phyloP scores from a whole-genome alignment of 2,329 filamentous ascomycete species.

The Talaromyces sp. region DNA sequence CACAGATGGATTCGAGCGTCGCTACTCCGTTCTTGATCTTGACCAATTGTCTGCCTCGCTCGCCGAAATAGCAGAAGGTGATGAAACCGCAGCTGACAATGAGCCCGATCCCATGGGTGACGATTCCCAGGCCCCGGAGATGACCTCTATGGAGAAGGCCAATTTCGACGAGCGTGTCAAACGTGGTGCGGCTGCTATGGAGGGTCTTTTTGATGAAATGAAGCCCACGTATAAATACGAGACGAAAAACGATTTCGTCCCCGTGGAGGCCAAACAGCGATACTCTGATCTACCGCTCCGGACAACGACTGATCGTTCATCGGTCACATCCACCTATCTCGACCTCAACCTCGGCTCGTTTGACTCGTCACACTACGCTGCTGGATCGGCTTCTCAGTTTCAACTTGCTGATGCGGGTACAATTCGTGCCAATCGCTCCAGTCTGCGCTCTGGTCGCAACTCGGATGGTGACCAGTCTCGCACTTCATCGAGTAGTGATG shows the following conservation, averaged over 20 bases:
- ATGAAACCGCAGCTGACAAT: slow-evolving; percentile 28
- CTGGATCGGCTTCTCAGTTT: slow-evolving; percentile 48
- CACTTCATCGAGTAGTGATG: slow-evolving; percentile 23
- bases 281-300: slow-evolving; percentile 52
- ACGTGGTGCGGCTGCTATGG: slow-evolving; percentile 53
- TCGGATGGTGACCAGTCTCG: slow-evolving; percentile 32
- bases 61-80: slow-evolving; percentile 36
- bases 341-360: slow-evolving; percentile 56
- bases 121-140: slow-evolving; percentile 26
- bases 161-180: slow-evolving; percentile 56
- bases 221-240: slow-evolving; percentile 57
- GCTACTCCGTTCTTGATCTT: slow-evolving; percentile 44
- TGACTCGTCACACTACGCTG: slow-evolving; percentile 48
- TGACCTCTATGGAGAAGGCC: slow-evolving; percentile 43
- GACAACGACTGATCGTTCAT: slow-evolving; percentile 42
- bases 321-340: slow-evolving; percentile 45
- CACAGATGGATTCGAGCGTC: slow-evolving; percentile 56
- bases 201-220: slow-evolving; percentile 54
- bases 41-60: slow-evolving; percentile 45
- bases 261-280: slow-evolving; percentile 38
- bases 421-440: slow-evolving; percentile 52
- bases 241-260: slow-evolving; percentile 47
- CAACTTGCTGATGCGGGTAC: slow-evolving; percentile 52
- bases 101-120: slow-evolving; percentile 23
- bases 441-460: slow-evolving; percentile 39